Evolutionary conservation across 441 rosid genomes (phyloP), one percentile per base, ranked within the genome.

Genomic region (Macaranga tanarius): DNA sequence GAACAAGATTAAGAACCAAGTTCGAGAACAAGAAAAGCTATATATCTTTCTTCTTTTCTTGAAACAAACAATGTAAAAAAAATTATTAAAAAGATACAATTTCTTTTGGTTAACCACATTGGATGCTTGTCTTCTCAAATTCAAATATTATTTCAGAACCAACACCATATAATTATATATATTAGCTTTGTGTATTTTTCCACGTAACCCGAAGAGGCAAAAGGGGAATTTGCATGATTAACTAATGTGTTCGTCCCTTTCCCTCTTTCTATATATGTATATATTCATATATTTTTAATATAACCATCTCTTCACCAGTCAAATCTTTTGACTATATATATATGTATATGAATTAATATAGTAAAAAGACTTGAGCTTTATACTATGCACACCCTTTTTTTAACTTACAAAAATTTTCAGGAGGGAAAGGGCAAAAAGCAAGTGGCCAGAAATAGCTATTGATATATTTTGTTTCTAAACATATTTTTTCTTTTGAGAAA

Each of bases 91-190:
- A 25, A n/a, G 15, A 10, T 19, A 11, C 28, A 1, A 59, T 15
- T 11, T 4, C 15, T 71, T n/a, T 48, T 16, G 25, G 80, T 51
- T 63, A 57, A 34, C 62, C 63, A 48, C 68, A 58, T 50, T 58
- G 71, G 77, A 73, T 73, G 63, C 71, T 69, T 73, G 67, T 73
- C 20, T 19, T 65, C 67, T 17, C 76, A 7, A 2, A 17, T 40
- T 63, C 52, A 69, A 22, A 28, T 44, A 67, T 67, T n/a, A 23
- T 34, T 31, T 67, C 6, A 34, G 12, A 42, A 7, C 12, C 7
- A 34, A 22, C n/a, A 62, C 50, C 28, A n/a, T 11, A 22, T n/a
- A 34, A 42, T 42, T 16, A 31, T n/a, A n/a, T n/a, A n/a, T n/a
- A n/a, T 59, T 20, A 19, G 61, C 71, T 67, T n/a, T 10, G 72